phyloP scores from a whole-genome alignment of 78 protist species.

The Dictyostelium citrinum region DNA sequence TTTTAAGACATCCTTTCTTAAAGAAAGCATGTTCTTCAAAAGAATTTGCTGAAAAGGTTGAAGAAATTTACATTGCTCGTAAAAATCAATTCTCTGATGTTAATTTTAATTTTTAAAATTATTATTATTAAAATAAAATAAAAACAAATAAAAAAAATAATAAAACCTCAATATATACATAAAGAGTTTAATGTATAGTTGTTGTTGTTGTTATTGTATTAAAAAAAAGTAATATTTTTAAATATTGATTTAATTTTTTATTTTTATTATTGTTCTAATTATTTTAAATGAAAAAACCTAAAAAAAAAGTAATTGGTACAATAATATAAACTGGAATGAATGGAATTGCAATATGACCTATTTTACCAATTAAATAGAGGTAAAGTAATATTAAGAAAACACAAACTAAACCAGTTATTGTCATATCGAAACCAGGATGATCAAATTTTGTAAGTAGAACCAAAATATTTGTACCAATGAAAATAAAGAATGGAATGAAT shows the following conservation, averaged over 20 bases:
- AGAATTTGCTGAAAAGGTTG: conserved; percentile 50
- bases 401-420: not conserved
- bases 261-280: not conserved
- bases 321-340: not conserved
- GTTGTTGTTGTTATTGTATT: no score
- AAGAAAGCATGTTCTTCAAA: conserved; percentile 40
- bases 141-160: not conserved
- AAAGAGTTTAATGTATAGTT: no score
- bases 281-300: not conserved
- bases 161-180: not conserved
- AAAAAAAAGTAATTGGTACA: not conserved
- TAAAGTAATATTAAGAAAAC: not conserved
- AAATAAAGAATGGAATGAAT: conserved; percentile 40
- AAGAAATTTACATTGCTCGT: conserved; percentile 19
- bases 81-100: conserved; percentile 66
- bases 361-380: not conserved
- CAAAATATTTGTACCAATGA: not conserved
- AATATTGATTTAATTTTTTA: not conserved
- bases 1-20: conserved; percentile 42
- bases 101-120: conserved; percentile 6
- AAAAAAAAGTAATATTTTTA: no score
- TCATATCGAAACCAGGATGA: not conserved
- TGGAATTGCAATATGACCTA: not conserved
- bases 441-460: not conserved
- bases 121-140: not conserved